A percentile compares a stretch with the other conserved stretches of the same genome.
These are phyloP conservation scores for Pouteria campechiana DNA, from an alignment of 179 eudicot genomes.

Conservation along the genomic window DNA sequence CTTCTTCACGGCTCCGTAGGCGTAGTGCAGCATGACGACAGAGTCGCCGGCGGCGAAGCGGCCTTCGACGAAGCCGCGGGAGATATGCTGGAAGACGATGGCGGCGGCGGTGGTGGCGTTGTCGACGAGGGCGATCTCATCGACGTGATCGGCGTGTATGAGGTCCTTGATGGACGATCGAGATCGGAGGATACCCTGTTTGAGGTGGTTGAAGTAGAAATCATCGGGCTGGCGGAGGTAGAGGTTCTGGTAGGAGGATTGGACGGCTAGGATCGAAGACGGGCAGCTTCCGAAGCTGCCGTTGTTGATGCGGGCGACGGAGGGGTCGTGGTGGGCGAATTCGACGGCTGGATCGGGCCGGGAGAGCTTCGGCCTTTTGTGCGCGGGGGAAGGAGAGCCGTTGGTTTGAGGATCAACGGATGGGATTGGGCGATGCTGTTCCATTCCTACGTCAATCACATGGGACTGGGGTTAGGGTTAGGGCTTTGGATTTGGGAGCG, in stretches of 20 bases:
- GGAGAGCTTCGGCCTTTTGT: constrained; percentile 32
- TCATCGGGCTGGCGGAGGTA: constrained; percentile 55
- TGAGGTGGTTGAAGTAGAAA: constrained; percentile 38
- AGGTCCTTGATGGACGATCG: constrained; percentile 31
- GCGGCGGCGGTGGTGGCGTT: constrained; percentile 84
- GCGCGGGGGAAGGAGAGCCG: constrained; percentile 2
- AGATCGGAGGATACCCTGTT: constrained; percentile 35
- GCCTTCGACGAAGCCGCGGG: constrained; percentile 36
- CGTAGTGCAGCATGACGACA: constrained; percentile 50
- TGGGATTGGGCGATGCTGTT: too few species aligned
- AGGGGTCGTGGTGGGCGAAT: constrained; percentile 53
- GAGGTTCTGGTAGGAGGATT: constrained; percentile 37
- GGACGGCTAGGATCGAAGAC: constrained; percentile 36
- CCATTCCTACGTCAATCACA: too few species aligned
- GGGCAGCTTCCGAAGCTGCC: constrained; percentile 77
- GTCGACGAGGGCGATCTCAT: constrained; percentile 52
- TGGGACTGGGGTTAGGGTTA: too few species aligned
- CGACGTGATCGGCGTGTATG: constrained; percentile 49
- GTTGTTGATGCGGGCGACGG: constrained; percentile 51
- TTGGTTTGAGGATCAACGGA: too few species aligned
- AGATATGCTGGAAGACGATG: constrained; percentile 44
- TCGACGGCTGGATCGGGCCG: constrained; percentile 19
- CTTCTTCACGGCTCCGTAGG: constrained; percentile 59
- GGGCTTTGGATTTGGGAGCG: too few species aligned
- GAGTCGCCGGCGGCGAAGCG: constrained; percentile 41